Evolutionary conservation across 345 rosid species (phyloP).

Genomic region (Trapa bicornis): DNA sequence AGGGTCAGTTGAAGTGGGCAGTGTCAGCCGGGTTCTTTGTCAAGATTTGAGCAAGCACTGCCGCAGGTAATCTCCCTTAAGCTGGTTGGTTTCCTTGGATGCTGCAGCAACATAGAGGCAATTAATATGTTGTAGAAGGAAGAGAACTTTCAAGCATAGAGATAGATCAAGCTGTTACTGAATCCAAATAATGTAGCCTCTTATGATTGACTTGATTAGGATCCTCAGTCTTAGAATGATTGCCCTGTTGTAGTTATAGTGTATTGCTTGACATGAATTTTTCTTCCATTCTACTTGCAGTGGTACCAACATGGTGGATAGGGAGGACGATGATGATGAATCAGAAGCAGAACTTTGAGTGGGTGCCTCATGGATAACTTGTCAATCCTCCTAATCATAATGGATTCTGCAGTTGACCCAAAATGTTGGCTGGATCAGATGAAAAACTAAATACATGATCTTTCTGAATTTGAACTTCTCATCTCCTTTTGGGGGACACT

Average conservation of each 20-base stretch:
- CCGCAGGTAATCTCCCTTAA: conserved; percentile 33
- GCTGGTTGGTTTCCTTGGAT: not conserved
- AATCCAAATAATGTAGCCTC: too few relatives aligned
- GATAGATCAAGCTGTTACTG: too few relatives aligned
- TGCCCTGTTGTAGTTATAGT: too few relatives aligned
- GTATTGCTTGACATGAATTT: too few relatives aligned
- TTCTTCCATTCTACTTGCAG: conserved; percentile 16
- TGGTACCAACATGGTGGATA: conserved; percentile 5
- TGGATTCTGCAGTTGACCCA: not conserved
- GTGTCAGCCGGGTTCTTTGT: conserved; percentile 63
- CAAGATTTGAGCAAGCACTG: conserved; percentile 74
- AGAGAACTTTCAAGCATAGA: not conserved
- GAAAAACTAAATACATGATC: too few relatives aligned
- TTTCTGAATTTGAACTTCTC: too few relatives aligned
- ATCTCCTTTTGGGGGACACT: too few relatives aligned
- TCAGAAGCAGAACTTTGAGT: conserved; percentile 32
- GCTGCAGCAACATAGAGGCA: not conserved
- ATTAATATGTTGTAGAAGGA: not conserved
- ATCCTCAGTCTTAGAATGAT: too few relatives aligned
- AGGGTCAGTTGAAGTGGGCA: conserved; percentile 61
- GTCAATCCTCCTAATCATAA: not conserved
- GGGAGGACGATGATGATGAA: conserved; percentile 6
- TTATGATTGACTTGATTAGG: too few relatives aligned
- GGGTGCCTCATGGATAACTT: not conserved
- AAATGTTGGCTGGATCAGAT: too few relatives aligned